These are phyloP conservation scores for Trichoderma citrinoviride DNA, from an alignment of 2,329 filamentous ascomycete species.

Conservation along the genomic window DNA sequence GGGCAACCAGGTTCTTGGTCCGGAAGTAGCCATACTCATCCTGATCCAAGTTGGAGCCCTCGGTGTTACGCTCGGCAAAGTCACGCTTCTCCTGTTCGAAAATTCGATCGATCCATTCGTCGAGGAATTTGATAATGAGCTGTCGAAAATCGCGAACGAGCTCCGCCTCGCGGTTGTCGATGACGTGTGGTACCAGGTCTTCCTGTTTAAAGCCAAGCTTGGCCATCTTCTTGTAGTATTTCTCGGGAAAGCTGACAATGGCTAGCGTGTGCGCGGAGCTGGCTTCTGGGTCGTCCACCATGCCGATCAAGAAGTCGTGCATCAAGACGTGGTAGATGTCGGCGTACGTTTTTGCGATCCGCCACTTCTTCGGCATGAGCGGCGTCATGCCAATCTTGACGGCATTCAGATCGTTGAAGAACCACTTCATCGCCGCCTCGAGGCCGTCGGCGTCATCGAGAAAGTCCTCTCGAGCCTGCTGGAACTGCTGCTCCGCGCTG, in stretches of 20 bases:
- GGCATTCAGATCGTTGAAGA: constrained; percentile 94
- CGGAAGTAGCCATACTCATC: constrained; percentile 90
- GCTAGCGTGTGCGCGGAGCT: constrained; percentile 83
- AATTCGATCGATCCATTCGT: constrained; percentile 97
- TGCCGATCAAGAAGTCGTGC: constrained; percentile 84
- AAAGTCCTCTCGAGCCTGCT: constrained; percentile 69
- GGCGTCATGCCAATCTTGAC: constrained; percentile 90
- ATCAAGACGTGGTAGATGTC: constrained; percentile 90
- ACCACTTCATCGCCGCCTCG: constrained; percentile 91
- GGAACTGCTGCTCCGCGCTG: constrained; percentile 72
- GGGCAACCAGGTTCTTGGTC: constrained; percentile 85
- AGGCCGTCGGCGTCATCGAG: constrained; percentile 77
- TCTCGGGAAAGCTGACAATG: constrained; percentile 92
- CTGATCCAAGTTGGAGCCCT: constrained; percentile 73
- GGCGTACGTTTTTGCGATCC: constrained; percentile 85
- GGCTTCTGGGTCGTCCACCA: constrained; percentile 81
- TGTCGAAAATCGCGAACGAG: constrained; percentile 90
- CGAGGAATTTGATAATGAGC: constrained; percentile 91
- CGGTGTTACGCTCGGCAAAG: constrained; percentile 73
- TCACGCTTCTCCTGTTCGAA: constrained; percentile 76
- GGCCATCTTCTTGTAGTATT: constrained; percentile 94
- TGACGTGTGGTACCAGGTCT: constrained; percentile 78
- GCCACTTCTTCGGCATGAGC: constrained; percentile 95
- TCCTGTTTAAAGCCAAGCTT: constrained; percentile 78
- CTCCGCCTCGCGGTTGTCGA: constrained; percentile 87